phyloP scores from a whole-genome alignment of 164 flowering plant genomes.

The Magnolia sinica region DNA sequence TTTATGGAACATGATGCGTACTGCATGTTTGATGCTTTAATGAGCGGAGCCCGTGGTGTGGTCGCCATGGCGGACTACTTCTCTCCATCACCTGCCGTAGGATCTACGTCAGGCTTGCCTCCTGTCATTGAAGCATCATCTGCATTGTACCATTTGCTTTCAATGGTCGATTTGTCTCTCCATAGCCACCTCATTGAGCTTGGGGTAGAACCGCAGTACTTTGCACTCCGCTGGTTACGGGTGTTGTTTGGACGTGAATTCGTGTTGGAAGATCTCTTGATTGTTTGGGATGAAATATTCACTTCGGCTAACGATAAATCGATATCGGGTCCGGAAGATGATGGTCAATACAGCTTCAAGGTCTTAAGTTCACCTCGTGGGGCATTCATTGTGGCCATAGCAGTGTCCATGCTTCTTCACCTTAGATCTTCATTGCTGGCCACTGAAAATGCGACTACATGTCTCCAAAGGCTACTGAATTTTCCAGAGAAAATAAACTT shows the following conservation, averaged over 20 bases:
- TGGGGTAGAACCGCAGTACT: conserved; percentile 97
- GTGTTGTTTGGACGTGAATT: conserved; percentile 93
- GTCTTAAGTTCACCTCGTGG: conserved; percentile 67
- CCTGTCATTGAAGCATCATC: conserved; percentile 92
- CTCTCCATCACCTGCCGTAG: conserved; percentile 50
- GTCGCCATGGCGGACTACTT: conserved; percentile 84
- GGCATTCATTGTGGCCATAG: conserved; percentile 72
- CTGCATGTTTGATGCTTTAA: conserved; percentile 90
- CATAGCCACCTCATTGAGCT: conserved; percentile 82
- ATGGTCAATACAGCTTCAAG: conserved; percentile 25
- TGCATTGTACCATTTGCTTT: conserved; percentile 80
- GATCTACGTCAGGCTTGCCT: conserved; percentile 52
- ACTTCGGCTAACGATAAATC: conserved; percentile 49
- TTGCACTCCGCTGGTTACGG: conserved; percentile 93
- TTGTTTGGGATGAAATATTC: conserved; percentile 92
- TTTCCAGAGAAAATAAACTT: conserved; percentile 64
- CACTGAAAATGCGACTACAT: conserved; percentile 79
- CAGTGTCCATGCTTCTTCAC: conserved; percentile 90
- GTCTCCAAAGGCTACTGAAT: conserved; percentile 79
- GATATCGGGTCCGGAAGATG: conserved; percentile 24
- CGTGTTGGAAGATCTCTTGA: conserved; percentile 60
- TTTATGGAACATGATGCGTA: conserved; percentile 97
- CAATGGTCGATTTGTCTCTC: conserved; percentile 73
- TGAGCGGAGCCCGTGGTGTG: conserved; percentile 73
- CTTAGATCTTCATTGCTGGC: conserved; percentile 80